Evolutionary conservation across 2,329 filamentous ascomycete species (phyloP).

Genomic region (Aquanectria penicillioides): DNA sequence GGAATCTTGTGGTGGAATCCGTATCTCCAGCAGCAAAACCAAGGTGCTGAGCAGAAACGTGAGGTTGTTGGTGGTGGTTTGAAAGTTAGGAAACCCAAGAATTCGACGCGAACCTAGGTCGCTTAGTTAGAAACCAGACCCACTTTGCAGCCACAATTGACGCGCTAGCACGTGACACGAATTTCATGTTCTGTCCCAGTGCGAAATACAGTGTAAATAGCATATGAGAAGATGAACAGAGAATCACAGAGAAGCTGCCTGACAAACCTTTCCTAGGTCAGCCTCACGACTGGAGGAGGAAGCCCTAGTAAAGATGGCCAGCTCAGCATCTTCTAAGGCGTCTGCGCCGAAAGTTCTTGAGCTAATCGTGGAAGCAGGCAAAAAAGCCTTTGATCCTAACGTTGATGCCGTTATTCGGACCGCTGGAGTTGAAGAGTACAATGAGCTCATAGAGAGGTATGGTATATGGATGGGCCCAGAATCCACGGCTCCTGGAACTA

Average conservation of each 20-base stretch:
- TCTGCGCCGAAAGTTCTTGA: conserved; percentile 46
- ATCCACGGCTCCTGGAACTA: background rate
- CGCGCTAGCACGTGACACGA: conserved; percentile 44
- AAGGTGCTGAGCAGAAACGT: conserved; percentile 28
- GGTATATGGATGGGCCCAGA: conserved; percentile 8
- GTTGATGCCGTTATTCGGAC: conserved; percentile 46
- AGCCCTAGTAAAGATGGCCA: conserved; percentile 38
- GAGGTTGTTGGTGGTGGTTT: conserved; percentile 29
- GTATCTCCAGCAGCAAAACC: conserved; percentile 32
- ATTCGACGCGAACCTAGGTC: conserved; percentile 3
- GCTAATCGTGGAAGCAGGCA: conserved; percentile 52
- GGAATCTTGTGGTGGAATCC: conserved; percentile 9
- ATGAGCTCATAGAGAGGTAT: conserved; percentile 61
- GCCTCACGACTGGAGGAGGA: conserved; percentile 7
- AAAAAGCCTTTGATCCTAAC: conserved; percentile 60
- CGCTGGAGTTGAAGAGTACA: conserved; percentile 52
- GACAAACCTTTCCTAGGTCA: conserved; percentile 25
- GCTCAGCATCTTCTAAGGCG: conserved; percentile 30
- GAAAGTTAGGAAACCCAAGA: conserved; percentile 9
- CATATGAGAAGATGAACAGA: conserved; percentile 36
- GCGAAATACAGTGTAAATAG: conserved; percentile 23
- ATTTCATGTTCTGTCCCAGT: conserved; percentile 20
- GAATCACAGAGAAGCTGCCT: conserved; percentile 28
- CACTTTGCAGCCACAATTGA: conserved; percentile 15
- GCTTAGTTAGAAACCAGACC: too few species aligned